Base-by-base conservation (phyloP, 2,329 filamentous ascomycete genomes). In the Botrytis cinerea region DNA sequence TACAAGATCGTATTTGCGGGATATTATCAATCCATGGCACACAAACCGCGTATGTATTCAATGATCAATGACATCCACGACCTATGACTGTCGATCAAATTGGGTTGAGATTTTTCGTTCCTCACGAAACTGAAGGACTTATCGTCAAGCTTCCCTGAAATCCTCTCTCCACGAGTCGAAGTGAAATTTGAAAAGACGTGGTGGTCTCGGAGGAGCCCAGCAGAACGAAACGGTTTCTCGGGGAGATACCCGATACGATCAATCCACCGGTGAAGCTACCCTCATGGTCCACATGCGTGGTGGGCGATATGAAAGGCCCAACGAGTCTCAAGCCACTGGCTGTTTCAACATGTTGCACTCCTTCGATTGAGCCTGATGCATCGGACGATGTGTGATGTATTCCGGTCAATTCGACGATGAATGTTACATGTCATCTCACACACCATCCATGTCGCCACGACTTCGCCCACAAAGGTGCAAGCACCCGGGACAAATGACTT, bases 401-500 rank as follows among this genome's bases (percentile, higher is more conserved):
- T 67, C 35, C 46, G 35, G 40, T 67, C 6, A 18, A 38, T 14
- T 28, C n/a, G 62, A 48, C 28, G 62, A 66, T 35, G 43, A 48
- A 66, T 48, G 28, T 48, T 40, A 67, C 40, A 8, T 14, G 38
- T 67, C 32, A 54, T 67, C 14, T 54, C 18, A 18, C 38, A 40
- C 46, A 67, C 14, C 43, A 28, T 67, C 28, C 5, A 48, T 25
- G 20, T 25, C 45, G 35, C 62, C 12, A 48, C 43, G 22, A 25
- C 32, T 32, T 35, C 28, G n/a, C 43, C 9, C 62, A 66, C 43
- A 14, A 46, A 35, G 62, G 28, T 48, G 62, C 18, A 48, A 35
- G 43, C 48, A 66, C 28, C 62, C 62, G 62, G 20, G 62, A 66
- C 45, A 32, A 66, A 48, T 48, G 62, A 66, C 62, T 48, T 48